These are phyloP conservation scores for Talaromyces sp. DNA, from an alignment of 2,329 filamentous ascomycete genomes.

Conservation along the genomic window DNA sequence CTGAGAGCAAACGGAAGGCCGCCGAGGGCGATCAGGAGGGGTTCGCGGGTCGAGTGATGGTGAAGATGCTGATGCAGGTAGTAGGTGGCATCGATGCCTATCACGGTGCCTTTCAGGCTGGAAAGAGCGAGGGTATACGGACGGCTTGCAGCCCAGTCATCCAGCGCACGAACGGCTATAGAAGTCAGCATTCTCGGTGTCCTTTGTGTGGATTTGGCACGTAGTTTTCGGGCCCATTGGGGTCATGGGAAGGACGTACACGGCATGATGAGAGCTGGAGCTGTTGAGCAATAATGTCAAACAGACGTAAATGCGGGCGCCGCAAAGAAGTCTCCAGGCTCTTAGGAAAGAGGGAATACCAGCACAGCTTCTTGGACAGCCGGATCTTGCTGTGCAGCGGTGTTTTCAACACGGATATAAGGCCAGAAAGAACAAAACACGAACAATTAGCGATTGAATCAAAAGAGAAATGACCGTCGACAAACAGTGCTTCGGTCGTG, in stretches of 20 bases:
- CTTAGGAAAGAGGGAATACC: neutral
- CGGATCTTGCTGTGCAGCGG: neutral
- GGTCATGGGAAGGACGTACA: neutral
- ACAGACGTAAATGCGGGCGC: constrained; percentile 5
- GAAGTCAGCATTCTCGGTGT: neutral
- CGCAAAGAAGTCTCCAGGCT: constrained; percentile 4
- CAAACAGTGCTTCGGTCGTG: neutral
- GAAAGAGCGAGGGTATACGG: constrained; percentile 58
- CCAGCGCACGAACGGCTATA: constrained; percentile 43
- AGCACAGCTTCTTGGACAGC: neutral
- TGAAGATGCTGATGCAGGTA: constrained; percentile 78
- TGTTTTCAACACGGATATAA: neutral
- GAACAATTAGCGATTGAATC: neutral
- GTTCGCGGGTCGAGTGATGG: constrained; percentile 67
- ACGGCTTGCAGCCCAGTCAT: constrained; percentile 53
- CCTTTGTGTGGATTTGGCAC: neutral
- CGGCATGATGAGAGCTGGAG: constrained; percentile 7
- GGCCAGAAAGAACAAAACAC: neutral
- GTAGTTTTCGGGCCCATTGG: neutral
- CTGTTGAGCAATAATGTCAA: constrained; percentile 1
- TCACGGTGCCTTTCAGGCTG: constrained; percentile 66
- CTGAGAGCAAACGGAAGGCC: constrained; percentile 77
- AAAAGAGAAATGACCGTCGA: neutral
- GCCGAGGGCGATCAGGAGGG: constrained; percentile 82
- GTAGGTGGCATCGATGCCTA: constrained; percentile 85